A percentile compares a stretch with the other conserved stretches of the same genome.
Evolutionary conservation across 495 filamentous ascomycete species (phyloP).

Genomic region (Pyronema omphalodes): DNA sequence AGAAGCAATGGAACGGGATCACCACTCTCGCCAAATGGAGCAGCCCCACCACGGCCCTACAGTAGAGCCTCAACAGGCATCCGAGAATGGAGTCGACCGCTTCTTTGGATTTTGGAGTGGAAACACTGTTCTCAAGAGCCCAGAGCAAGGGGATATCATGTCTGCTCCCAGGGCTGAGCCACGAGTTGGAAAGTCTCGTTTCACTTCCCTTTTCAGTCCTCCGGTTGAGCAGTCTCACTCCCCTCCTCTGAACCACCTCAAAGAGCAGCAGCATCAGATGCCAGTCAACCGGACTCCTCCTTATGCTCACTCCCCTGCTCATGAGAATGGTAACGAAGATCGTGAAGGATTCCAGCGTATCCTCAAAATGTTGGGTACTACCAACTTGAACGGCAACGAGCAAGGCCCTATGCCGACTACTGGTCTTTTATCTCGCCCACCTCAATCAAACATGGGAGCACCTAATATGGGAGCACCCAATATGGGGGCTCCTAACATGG

Average conservation of each 20-base stretch:
- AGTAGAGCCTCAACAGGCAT: conserved; percentile 11
- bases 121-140: conserved; percentile 26
- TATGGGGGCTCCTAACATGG: not conserved
- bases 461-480: too few relatives aligned
- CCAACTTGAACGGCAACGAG: conserved; percentile 22
- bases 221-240: conserved; percentile 32
- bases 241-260: conserved; percentile 17
- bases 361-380: conserved; percentile 56
- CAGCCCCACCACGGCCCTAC: not conserved
- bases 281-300: conserved; percentile 9
- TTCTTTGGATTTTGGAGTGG: conserved; percentile 59
- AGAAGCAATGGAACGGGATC: not conserved
- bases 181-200: conserved; percentile 52
- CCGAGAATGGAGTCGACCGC: conserved; percentile 50
- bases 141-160: conserved; percentile 28
- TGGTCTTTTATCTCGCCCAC: conserved; percentile 15
- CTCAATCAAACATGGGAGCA: conserved; percentile 8
- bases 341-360: conserved; percentile 82
- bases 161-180: conserved; percentile 23
- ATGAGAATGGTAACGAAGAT: conserved; percentile 45
- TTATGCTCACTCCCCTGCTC: conserved; percentile 5
- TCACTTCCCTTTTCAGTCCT: conserved; percentile 62
- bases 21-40: not conserved
- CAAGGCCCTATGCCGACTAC: conserved; percentile 13
- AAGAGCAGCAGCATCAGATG: conserved; percentile 21